Evolutionary conservation across 2,329 filamentous ascomycete species (phyloP).

Genomic region (Diaporthe sp.): DNA sequence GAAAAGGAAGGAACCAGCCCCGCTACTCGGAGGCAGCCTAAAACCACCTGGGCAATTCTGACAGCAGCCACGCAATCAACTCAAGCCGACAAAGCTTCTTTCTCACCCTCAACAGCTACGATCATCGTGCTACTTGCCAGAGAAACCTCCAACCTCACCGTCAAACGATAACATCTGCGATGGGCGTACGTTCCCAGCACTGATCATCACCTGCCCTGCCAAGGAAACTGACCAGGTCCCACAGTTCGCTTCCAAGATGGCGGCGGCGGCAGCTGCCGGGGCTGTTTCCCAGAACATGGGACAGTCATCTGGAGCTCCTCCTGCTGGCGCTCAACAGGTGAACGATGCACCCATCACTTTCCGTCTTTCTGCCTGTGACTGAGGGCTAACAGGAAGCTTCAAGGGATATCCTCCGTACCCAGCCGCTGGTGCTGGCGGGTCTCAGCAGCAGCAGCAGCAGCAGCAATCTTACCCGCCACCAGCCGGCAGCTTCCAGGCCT

Average conservation of each 20-base stretch:
- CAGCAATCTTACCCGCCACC: neutral
- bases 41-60: neutral
- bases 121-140: neutral
- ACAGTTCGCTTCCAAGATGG: conserved; percentile 24
- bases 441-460: conserved; percentile 6
- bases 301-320: conserved; percentile 8
- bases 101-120: neutral
- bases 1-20: too few species aligned
- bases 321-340: neutral
- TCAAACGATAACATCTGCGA: neutral
- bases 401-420: conserved; percentile 13
- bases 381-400: neutral
- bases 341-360: neutral
- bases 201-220: neutral
- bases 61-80: conserved; percentile 13
- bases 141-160: neutral
- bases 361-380: neutral
- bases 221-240: neutral
- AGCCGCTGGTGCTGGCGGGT: neutral
- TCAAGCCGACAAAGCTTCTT: neutral
- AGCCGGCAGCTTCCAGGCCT: conserved; percentile 8
- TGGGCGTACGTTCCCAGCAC: neutral
- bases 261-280: conserved; percentile 3
- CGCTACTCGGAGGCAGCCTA: conserved; percentile 13
- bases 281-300: neutral